Conservation (phyloP, 208 protist species). For the Crithidia expoeki region DNA sequence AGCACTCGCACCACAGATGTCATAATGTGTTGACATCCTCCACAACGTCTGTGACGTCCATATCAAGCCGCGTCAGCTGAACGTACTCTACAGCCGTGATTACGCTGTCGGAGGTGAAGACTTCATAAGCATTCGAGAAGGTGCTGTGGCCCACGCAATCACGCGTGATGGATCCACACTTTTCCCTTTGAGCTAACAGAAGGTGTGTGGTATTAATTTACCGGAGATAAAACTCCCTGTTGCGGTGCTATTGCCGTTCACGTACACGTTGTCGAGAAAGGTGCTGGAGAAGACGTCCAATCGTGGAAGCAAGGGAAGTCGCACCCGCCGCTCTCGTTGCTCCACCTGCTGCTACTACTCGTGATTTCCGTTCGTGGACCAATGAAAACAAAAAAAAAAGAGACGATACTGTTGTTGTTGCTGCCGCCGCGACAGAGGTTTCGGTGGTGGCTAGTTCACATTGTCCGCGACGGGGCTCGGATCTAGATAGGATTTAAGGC, state of each 20-base stretch:
- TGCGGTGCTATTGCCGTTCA: neutral
- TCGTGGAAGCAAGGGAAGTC: neutral
- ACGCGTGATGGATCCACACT: constrained; percentile 36
- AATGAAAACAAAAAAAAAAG: too few species aligned
- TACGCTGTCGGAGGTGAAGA: constrained; percentile 34
- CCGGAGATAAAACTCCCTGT: neutral
- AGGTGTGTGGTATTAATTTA: constrained; percentile 17
- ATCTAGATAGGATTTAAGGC: neutral
- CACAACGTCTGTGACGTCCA: constrained; percentile 41
- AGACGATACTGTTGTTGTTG: too few species aligned
- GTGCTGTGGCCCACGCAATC: constrained; percentile 35
- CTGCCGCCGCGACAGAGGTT: too few species aligned
- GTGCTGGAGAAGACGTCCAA: neutral
- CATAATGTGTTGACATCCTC: constrained; percentile 56
- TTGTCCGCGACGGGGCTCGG: neutral
- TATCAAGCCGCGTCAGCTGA: constrained; percentile 21
- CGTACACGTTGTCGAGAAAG: neutral
- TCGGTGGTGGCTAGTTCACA: neutral
- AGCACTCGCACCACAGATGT: constrained; percentile 45
- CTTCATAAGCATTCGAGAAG: constrained; percentile 54
- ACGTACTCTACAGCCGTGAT: constrained; percentile 61
- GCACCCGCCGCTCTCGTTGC: neutral
- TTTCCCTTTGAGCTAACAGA: constrained; percentile 40
- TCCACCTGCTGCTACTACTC: neutral
- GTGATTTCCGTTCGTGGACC: too few species aligned